A percentile compares a stretch with the other conserved stretches of the same genome.
These are phyloP conservation scores for Curvularia eragrostidis DNA, from an alignment of 2,329 filamentous ascomycete species.

Conservation along the genomic window DNA sequence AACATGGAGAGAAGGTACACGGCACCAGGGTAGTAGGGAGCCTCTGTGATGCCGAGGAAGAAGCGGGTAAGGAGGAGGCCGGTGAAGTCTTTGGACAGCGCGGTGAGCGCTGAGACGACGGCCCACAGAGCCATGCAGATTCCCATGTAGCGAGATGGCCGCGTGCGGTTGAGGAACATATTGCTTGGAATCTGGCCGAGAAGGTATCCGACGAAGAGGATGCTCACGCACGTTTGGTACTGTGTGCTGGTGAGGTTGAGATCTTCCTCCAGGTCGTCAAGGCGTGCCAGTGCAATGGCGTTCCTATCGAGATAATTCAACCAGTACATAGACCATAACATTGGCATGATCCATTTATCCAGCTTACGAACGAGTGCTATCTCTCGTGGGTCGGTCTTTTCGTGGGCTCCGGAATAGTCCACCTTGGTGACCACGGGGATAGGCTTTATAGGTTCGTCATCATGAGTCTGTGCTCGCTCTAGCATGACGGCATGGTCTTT, in stretches of 20 bases:
- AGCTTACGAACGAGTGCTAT: constrained; percentile 45
- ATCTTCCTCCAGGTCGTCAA: constrained; percentile 67
- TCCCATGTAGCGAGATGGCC: constrained; percentile 36
- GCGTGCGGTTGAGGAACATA: constrained; percentile 47
- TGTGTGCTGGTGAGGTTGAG: constrained; percentile 47
- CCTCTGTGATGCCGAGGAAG: constrained; percentile 53
- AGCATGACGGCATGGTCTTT: constrained; percentile 39
- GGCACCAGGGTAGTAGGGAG: constrained; percentile 48
- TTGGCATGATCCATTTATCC: constrained; percentile 39
- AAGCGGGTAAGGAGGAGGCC: constrained; percentile 55
- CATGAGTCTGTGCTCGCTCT: constrained; percentile 34
- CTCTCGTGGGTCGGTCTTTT: constrained; percentile 45
- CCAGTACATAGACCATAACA: constrained; percentile 36
- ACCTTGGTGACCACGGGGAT: constrained; percentile 34
- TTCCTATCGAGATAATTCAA: constrained; percentile 57
- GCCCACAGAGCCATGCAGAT: constrained; percentile 52
- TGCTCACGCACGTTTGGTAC: constrained; percentile 36
- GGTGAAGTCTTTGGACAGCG: constrained; percentile 52
- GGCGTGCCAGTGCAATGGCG: constrained; percentile 68
- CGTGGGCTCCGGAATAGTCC: constrained; percentile 45
- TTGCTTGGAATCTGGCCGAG: constrained; percentile 45
- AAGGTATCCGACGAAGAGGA: constrained; percentile 45
- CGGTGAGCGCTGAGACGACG: constrained; percentile 52
- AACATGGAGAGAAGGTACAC: constrained; percentile 48
- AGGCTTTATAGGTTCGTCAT: constrained; percentile 32